Evolutionary conservation across 1,284 basidiomycete genomes (phyloP).

Genomic region (Anthracocystis panici-leucophaei): DNA sequence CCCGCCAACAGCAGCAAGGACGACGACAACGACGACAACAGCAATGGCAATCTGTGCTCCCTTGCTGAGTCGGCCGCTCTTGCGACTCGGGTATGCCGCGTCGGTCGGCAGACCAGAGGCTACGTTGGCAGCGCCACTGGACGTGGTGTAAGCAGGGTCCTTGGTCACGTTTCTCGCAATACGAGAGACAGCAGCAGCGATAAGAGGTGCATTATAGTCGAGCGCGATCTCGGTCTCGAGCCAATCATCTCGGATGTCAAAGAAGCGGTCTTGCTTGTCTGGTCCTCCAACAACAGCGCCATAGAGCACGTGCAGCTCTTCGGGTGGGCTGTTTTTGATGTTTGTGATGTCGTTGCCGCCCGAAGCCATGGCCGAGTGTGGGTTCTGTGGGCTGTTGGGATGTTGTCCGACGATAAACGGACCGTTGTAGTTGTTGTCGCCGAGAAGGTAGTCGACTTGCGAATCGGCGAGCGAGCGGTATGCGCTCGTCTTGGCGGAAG

Average conservation of each 20-base stretch:
- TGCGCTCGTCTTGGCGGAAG: constrained; percentile 73
- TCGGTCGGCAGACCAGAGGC: constrained; percentile 36
- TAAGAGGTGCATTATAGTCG: constrained; percentile 84
- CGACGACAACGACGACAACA: constrained; percentile 76
- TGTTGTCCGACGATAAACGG: constrained; percentile 86
- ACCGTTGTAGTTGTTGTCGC: constrained; percentile 85
- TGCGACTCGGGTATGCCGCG: constrained; percentile 28
- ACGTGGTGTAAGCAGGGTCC: constrained; percentile 81
- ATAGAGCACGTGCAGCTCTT: constrained; percentile 82
- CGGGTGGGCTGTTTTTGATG: constrained; percentile 79
- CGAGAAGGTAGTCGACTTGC: constrained; percentile 85
- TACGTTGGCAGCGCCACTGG: constrained; percentile 33
- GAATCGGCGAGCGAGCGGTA: constrained; percentile 81
- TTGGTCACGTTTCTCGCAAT: constrained; percentile 75
- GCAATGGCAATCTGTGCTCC: constrained; percentile 76
- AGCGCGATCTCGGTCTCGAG: constrained; percentile 78
- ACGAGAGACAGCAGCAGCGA: constrained; percentile 82
- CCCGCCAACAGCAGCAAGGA: constrained; percentile 74
- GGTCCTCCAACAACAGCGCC: constrained; percentile 91
- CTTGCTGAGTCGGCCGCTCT: constrained; percentile 67
- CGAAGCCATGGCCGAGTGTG: constrained; percentile 86
- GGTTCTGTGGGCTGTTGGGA: constrained; percentile 88
- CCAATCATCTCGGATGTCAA: constrained; percentile 85
- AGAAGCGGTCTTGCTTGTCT: constrained; percentile 80
- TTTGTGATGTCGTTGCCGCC: constrained; percentile 78